A percentile compares a stretch with the other conserved stretches of the same genome.
Evolutionary conservation across 108 stramenopile species (phyloP).

Genomic region (Fistulifera pelliculosa): DNA sequence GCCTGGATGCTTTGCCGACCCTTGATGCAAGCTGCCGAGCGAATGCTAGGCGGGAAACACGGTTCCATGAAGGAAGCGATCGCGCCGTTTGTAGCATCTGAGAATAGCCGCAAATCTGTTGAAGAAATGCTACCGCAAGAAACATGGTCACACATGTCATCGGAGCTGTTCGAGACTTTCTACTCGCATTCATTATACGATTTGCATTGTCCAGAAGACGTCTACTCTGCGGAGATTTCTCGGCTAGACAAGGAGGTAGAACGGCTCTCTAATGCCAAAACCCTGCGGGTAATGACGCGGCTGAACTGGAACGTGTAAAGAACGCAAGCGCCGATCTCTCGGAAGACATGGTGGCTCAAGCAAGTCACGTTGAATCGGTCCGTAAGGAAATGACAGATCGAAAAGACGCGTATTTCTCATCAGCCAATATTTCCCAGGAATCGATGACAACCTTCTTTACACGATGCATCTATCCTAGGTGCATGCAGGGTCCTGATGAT

Average conservation of each 20-base stretch:
- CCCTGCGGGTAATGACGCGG: conserved; percentile 20
- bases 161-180: conserved; percentile 60
- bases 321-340: conserved; percentile 26
- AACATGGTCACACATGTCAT: conserved; percentile 41
- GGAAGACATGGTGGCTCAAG: conserved; percentile 50
- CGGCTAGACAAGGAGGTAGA: conserved; percentile 65
- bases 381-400: conserved; percentile 29
- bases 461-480: conserved; percentile 68
- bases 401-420: conserved; percentile 28
- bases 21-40: conserved; percentile 34
- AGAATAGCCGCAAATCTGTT: neutral
- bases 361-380: conserved; percentile 44
- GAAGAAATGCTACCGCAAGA: conserved; percentile 31
- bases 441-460: conserved; percentile 47
- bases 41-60: no score
- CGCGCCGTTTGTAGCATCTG: neutral
- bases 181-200: conserved; percentile 60
- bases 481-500: conserved; percentile 72
- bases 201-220: conserved; percentile 55
- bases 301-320: conserved; percentile 46
- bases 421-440: conserved; percentile 11
- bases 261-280: conserved; percentile 38
- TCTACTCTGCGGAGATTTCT: conserved; percentile 51
- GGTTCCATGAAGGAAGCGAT: no score
- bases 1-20: conserved; percentile 72